Conservation (phyloP, 2,329 filamentous ascomycete species). For the Stenocarpella maydis region DNA sequence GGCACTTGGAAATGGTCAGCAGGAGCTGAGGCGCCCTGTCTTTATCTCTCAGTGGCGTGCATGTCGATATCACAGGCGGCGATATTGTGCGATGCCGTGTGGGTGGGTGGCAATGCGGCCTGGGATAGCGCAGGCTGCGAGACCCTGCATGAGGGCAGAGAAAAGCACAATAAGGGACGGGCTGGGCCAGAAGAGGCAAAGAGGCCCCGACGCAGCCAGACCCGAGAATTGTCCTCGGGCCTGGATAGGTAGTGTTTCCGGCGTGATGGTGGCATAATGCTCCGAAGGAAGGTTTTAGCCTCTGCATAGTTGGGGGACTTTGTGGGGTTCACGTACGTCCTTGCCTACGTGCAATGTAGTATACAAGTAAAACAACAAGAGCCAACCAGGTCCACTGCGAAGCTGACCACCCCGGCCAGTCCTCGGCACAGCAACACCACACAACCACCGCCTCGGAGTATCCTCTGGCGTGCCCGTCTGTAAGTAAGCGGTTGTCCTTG, state of each 20-base stretch:
- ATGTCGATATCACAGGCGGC: conserved; percentile 9
- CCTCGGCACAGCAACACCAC: background rate
- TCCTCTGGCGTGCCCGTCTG: background rate
- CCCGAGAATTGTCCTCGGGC: conserved; percentile 1
- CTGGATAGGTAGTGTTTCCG: conserved; percentile 25
- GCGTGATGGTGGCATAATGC: conserved; percentile 3
- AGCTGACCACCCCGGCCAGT: background rate
- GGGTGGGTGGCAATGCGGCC: conserved; percentile 15
- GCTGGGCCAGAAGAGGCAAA: conserved; percentile 22
- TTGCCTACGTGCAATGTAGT: no score
- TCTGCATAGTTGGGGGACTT: conserved; percentile 25
- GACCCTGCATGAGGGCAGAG: conserved; percentile 1
- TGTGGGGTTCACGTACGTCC: conserved; percentile 15
- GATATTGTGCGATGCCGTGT: conserved; percentile 8
- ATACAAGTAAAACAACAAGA: no score
- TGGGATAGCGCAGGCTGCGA: conserved; percentile 5
- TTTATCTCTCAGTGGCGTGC: conserved; percentile 10
- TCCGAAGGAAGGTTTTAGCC: conserved; percentile 17
- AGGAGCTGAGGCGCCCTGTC: conserved; percentile 4
- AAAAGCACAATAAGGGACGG: conserved; percentile 6
- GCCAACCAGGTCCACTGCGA: background rate
- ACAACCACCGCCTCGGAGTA: no score
- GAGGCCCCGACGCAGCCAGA: background rate
- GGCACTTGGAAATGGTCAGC: no score
- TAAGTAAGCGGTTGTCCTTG: background rate